Percentiles rank a stretch among this genome's conserved stretches.
These are phyloP conservation scores for Ustilago trichophora DNA, from an alignment of 1,284 basidiomycete genomes.

Conservation along the genomic window DNA sequence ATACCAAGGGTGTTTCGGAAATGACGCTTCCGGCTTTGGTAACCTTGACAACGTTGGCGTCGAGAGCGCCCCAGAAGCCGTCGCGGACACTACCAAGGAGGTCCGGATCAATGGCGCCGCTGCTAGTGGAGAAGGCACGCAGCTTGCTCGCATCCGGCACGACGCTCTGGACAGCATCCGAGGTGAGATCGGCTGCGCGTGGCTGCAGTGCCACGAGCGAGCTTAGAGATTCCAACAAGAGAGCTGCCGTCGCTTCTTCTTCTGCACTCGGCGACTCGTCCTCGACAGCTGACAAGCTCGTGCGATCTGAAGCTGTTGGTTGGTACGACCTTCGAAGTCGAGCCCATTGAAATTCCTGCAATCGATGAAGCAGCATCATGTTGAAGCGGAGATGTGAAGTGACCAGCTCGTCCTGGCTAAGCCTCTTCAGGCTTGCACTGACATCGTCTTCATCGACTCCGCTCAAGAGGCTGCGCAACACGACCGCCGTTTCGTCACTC, in stretches of 20 bases:
- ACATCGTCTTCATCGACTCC: slow-evolving; percentile 23
- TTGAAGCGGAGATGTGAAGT: slow-evolving; percentile 41
- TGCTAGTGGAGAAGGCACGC: slow-evolving; percentile 30
- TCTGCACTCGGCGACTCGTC: slow-evolving; percentile 25
- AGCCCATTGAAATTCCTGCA: slow-evolving; percentile 59
- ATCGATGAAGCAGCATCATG: slow-evolving; percentile 42
- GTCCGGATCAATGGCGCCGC: slow-evolving; percentile 49
- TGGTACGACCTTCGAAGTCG: slow-evolving; percentile 39
- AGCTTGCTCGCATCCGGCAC: slow-evolving; percentile 17
- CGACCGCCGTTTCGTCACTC: slow-evolving; percentile 5
- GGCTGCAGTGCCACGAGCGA: slow-evolving; percentile 36
- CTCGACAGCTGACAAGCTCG: neutral
- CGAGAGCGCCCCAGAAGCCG: slow-evolving; percentile 59
- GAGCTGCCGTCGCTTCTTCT: slow-evolving; percentile 41
- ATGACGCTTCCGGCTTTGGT: slow-evolving; percentile 15
- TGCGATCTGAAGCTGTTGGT: slow-evolving; percentile 7
- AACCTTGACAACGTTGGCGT: slow-evolving; percentile 24
- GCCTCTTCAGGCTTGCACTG: slow-evolving; percentile 20
- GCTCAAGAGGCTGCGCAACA: slow-evolving; percentile 15
- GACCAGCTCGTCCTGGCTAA: slow-evolving; percentile 44
- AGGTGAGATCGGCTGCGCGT: slow-evolving; percentile 14
- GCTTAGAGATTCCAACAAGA: slow-evolving; percentile 45
- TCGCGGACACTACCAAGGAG: slow-evolving; percentile 31
- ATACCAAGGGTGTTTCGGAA: slow-evolving; percentile 18
- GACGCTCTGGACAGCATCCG: slow-evolving; percentile 8